Evolutionary conservation across 495 filamentous ascomycete genomes (phyloP).

Genomic region (Chaetomidium leptoderma): DNA sequence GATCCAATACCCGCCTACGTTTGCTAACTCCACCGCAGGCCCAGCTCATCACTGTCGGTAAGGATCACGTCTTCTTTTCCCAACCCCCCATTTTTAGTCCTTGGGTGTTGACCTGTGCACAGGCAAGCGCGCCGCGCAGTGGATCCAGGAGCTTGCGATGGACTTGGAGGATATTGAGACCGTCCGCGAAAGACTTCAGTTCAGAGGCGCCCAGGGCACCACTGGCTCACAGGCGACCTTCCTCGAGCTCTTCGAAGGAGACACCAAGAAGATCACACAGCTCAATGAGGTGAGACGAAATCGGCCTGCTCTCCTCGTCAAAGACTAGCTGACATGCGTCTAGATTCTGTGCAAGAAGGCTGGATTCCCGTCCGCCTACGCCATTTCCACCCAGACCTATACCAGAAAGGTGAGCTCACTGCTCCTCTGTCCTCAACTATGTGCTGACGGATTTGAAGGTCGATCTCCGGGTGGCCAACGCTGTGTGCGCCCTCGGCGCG

Average conservation of each 20-base stretch:
- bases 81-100: not conserved
- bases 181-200: conserved; percentile 67
- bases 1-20: not conserved
- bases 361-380: conserved; percentile 70
- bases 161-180: conserved; percentile 79
- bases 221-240: conserved; percentile 62
- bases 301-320: too few relatives aligned
- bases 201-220: conserved; percentile 54
- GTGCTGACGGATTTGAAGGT: conserved; percentile 51
- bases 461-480: conserved; percentile 75
- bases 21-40: conserved; percentile 15
- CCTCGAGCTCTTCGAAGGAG: conserved; percentile 68
- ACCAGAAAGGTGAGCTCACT: conserved; percentile 46
- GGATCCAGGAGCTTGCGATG: conserved; percentile 85
- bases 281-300: conserved; percentile 57
- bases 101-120: not conserved
- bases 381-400: conserved; percentile 70
- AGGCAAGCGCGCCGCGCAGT: conserved; percentile 64
- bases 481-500: conserved; percentile 74
- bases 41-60: conserved; percentile 65
- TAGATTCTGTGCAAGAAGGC: conserved; percentile 69
- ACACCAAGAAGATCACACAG: conserved; percentile 72
- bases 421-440: not conserved
- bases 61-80: not conserved
- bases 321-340: not conserved